Evolutionary conservation across 2,329 filamentous ascomycete species (phyloP), one percentile per base, ranked within the genome.

Genomic region (Trichophyton rubrum): DNA sequence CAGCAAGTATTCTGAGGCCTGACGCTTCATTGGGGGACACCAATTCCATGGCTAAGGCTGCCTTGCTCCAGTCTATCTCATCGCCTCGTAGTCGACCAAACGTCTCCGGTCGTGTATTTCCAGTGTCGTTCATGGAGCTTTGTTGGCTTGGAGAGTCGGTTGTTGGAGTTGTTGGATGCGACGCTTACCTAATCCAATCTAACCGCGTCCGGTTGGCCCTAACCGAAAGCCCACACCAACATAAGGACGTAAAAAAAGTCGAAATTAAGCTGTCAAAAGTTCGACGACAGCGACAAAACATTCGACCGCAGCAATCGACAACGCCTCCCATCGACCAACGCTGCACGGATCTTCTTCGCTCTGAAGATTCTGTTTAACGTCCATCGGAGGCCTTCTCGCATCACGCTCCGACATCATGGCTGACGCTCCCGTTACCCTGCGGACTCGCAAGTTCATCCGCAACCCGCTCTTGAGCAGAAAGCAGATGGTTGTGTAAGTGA

Each of bases 361-460:
- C 66, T 64, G 68, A 68, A 69, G 68, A 70, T 66, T 68, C 63
- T 67, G 63, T 22, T 58, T 24, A 38, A 58, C 58, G 51, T 49
- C 58, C 40, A 57, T 59, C 61, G 64, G 62, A 62, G 60, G 66
- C 61, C 72, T 66, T 35, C 24, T 62, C 64, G 62, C 64, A 64
- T 64, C 66, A 65, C 69, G 62, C 68, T 78, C 74, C 79, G 80
- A 80, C 82, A 95, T 80, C 79, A 96, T 96, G 92, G 88, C 91
- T 81, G 86, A 89, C 77, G 79, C 75, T 71, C 74, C 86, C 76
- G 86, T 90, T 77, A 90, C 87, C 74, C 81, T 91, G 82, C 86
- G 93, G 83, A 99, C 93, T 81, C 92, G 93, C 89, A 97, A 97
- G 85, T 99, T 99, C 89, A 95, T 97, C 82, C 90, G 91, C 84